phyloP scores from a whole-genome alignment of 805 yeast species.

The Yamadazyma sp. region DNA sequence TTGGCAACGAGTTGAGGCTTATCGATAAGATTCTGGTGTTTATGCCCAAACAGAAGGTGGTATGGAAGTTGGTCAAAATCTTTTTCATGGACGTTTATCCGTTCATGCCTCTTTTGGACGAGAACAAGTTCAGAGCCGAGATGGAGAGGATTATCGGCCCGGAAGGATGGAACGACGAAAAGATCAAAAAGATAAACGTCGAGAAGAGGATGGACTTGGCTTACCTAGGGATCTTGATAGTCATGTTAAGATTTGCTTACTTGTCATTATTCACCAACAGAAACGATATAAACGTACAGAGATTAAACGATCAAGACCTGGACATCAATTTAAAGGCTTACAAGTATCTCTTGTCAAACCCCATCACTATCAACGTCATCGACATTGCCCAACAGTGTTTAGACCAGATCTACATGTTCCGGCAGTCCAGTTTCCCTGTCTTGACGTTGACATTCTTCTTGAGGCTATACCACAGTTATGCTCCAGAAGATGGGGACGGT shows the following conservation, averaged over 20 bases:
- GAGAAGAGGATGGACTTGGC: conserved; percentile 43
- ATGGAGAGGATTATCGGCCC: conserved; percentile 36
- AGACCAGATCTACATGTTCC: conserved; percentile 51
- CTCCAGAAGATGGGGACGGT: conserved; percentile 44
- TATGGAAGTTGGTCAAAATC: conserved; percentile 42
- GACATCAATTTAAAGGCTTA: conserved; percentile 24
- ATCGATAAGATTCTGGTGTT: conserved; percentile 34
- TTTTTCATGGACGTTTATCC: conserved; percentile 48
- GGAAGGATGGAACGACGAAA: conserved; percentile 23
- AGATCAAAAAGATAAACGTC: conserved; percentile 26
- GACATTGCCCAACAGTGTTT: conserved; percentile 55
- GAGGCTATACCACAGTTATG: conserved; percentile 32
- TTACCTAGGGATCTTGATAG: conserved; percentile 37
- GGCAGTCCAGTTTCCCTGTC: conserved; percentile 32
- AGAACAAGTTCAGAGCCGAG: conserved; percentile 29
- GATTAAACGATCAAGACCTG: conserved; percentile 23
- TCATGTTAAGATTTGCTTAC: conserved; percentile 42
- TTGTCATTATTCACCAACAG: conserved; percentile 38
- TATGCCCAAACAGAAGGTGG: conserved; percentile 38
- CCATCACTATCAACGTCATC: conserved; percentile 45
- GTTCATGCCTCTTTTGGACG: conserved; percentile 48
- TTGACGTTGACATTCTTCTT: conserved; percentile 31
- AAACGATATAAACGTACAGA: conserved; percentile 27
- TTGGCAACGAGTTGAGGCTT: conserved; percentile 28
- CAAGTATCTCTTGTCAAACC: conserved; percentile 44